These are phyloP conservation scores for Podospora didyma DNA, from an alignment of 495 filamentous ascomycete species.

Conservation along the genomic window DNA sequence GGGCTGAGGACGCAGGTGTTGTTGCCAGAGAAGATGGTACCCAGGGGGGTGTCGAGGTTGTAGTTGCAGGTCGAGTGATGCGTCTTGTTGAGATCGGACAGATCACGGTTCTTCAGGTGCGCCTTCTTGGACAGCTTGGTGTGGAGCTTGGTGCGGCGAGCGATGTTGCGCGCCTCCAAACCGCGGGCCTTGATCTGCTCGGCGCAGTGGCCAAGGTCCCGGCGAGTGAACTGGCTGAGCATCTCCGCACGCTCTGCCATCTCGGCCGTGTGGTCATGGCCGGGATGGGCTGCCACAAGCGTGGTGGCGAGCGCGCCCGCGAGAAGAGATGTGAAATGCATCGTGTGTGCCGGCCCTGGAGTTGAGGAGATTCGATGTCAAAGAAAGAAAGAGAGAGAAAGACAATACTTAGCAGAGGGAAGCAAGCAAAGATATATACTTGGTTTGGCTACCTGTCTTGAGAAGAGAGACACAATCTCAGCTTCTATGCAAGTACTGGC, in stretches of 20 bases:
- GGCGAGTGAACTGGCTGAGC: slow-evolving; percentile 32
- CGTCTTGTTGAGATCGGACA: slow-evolving; percentile 14
- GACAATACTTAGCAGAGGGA: too few relatives aligned
- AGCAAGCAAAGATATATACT: too few relatives aligned
- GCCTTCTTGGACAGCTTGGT: slow-evolving; percentile 15
- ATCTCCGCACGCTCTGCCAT: slow-evolving; percentile 42
- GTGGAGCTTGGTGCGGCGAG: slow-evolving; percentile 35
- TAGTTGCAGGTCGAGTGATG: slow-evolving; percentile 10
- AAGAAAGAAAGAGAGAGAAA: too few relatives aligned
- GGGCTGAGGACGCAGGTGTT: slow-evolving; percentile 49
- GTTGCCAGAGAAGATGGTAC: slow-evolving; percentile 43
- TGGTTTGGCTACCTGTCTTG: too few relatives aligned
- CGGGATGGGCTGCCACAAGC: slow-evolving; percentile 39
- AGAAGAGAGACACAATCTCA: too few relatives aligned
- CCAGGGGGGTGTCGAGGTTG: slow-evolving; percentile 10
- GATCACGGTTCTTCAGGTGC: slow-evolving; percentile 26
- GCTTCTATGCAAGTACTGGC: too few relatives aligned
- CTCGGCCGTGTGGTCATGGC: slow-evolving; percentile 45
- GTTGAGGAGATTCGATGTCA: too few relatives aligned
- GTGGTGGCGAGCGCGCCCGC: slow-evolving; percentile 12
- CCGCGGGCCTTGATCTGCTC: slow-evolving; percentile 48
- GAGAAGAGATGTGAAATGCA: slow-evolving; percentile 15
- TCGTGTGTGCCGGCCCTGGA: slow-evolving; percentile 1
- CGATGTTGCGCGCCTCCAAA: slow-evolving; percentile 38
- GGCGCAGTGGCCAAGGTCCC: slow-evolving; percentile 45